A percentile compares a stretch with the other conserved stretches of the same genome.
Evolutionary conservation across 768 basidiomycete genomes (phyloP).

Genomic region (Kwoniella mangroviensis): DNA sequence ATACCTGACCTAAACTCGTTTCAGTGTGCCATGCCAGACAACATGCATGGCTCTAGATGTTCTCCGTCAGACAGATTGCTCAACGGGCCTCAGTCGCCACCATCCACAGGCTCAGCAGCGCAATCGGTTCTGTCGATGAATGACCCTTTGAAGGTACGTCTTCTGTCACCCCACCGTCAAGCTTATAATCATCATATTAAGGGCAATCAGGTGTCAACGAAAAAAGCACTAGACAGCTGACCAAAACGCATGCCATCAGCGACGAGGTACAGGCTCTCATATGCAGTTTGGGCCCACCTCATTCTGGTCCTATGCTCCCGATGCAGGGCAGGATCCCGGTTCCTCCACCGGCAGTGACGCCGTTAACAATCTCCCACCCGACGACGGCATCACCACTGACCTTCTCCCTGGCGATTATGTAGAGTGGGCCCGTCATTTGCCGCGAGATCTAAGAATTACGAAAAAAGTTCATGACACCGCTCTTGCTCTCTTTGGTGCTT

Average conservation of each 20-base stretch:
- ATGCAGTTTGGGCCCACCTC: conserved; percentile 16
- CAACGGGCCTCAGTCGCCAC: neutral
- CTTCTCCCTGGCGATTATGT: conserved; percentile 8
- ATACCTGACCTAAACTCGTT: neutral
- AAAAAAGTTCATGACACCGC: conserved; percentile 17
- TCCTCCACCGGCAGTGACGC: neutral
- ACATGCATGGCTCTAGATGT: neutral
- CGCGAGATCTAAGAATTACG: conserved; percentile 7
- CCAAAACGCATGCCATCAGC: neutral
- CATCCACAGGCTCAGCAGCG: neutral
- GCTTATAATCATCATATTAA: neutral
- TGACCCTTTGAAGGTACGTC: conserved; percentile 11
- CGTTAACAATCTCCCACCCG: neutral
- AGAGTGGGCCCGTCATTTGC: conserved; percentile 18
- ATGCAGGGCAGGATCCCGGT: conserved; percentile 1
- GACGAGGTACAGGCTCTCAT: conserved; percentile 9
- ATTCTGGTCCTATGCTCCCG: conserved; percentile 15
- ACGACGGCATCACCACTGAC: neutral
- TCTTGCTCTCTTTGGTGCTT: conserved; percentile 16
- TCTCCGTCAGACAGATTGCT: neutral
- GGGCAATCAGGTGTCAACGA: too few species aligned
- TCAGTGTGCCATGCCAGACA: neutral
- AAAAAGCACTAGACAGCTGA: neutral
- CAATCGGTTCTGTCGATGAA: neutral
- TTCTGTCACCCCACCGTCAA: neutral